A percentile compares a stretch with the other conserved stretches of the same genome.
Evolutionary conservation across 345 rosid genomes (phyloP).

Genomic region (Gynandropsis gynandra): DNA sequence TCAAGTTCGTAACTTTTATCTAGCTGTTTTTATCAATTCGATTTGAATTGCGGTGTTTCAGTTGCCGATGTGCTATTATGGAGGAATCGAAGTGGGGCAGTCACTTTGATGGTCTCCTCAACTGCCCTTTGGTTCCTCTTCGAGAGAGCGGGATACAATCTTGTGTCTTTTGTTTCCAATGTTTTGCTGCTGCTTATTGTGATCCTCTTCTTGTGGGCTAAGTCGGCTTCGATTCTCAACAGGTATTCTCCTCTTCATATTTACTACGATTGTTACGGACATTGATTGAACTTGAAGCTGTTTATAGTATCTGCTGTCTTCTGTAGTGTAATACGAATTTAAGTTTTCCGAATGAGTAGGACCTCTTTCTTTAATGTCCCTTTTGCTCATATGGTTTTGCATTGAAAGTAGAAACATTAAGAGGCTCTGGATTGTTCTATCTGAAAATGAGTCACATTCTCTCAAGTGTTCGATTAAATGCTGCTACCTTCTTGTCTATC

Average conservation of each 20-base stretch:
- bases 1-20: neutral
- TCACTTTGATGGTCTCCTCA: slow-evolving; percentile 40
- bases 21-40: neutral
- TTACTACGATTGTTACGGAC: neutral
- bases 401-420: slow-evolving; percentile 9
- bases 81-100: slow-evolving; percentile 56
- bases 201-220: slow-evolving; percentile 90
- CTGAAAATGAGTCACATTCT: neutral
- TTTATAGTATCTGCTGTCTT: neutral
- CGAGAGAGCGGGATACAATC: slow-evolving; percentile 73
- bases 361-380: too few relatives aligned
- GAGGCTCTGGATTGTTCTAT: neutral
- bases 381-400: neutral
- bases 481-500: too few relatives aligned
- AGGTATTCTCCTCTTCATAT: slow-evolving; percentile 36
- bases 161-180: slow-evolving; percentile 63
- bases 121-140: slow-evolving; percentile 64
- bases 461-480: too few relatives aligned
- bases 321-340: too few relatives aligned
- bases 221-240: slow-evolving; percentile 90
- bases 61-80: slow-evolving; percentile 84
- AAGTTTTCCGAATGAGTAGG: too few relatives aligned
- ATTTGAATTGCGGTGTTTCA: slow-evolving; percentile 16
- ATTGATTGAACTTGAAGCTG: neutral
- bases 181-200: slow-evolving; percentile 65